phyloP scores from a whole-genome alignment of 2,329 filamentous ascomycete species.

The Gnomoniopsis sp. region DNA sequence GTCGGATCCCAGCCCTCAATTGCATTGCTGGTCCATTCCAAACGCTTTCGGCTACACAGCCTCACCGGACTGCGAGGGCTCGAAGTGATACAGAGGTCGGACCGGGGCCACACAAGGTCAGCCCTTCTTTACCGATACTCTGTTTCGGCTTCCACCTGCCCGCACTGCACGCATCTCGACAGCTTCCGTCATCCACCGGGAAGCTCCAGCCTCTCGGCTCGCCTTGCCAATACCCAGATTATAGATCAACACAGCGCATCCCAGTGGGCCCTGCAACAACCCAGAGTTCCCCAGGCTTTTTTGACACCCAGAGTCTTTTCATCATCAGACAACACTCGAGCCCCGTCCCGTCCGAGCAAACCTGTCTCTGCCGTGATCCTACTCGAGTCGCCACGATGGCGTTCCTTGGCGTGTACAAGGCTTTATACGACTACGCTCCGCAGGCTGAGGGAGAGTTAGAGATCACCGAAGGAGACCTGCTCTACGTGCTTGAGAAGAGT shows the following conservation, averaged over 20 bases:
- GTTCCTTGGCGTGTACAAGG: constrained; percentile 87
- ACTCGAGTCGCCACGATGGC: constrained; percentile 57
- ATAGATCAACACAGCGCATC: background rate
- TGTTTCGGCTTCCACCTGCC: constrained; percentile 1
- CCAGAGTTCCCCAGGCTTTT: background rate
- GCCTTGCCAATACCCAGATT: constrained; percentile 4
- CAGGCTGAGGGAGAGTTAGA: constrained; percentile 82
- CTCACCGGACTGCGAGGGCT: background rate
- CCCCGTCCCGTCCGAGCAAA: background rate
- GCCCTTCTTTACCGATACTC: constrained; percentile 4
- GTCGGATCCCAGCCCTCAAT: background rate
- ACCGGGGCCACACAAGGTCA: constrained; percentile 5
- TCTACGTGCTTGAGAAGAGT: constrained; percentile 85
- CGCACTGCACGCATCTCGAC: background rate
- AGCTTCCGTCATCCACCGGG: background rate
- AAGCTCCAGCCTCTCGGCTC: constrained; percentile 11
- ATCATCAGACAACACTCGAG: background rate
- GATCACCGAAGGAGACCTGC: constrained; percentile 79
- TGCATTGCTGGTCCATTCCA: constrained; percentile 3
- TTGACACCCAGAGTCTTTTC: background rate
- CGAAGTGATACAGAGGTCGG: constrained; percentile 1
- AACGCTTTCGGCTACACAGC: background rate
- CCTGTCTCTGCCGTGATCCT: constrained; percentile 6
- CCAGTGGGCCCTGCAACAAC: constrained; percentile 1
- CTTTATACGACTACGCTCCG: constrained; percentile 88